Conservation (phyloP, 495 filamentous ascomycete genomes). For the Neurospora pannonica region DNA sequence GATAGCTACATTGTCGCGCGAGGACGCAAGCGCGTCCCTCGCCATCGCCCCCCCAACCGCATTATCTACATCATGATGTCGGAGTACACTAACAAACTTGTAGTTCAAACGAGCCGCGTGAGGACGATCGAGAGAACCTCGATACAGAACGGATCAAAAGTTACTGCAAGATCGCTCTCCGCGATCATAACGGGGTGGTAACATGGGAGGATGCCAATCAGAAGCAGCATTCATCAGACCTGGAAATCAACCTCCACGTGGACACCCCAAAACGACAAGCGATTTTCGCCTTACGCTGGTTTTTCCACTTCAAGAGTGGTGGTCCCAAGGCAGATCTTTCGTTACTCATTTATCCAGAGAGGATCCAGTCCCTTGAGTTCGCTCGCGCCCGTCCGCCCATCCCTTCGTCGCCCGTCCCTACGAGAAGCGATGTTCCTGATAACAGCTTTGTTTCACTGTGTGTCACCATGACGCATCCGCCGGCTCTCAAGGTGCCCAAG, state of each 20-base stretch:
- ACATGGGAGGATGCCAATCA: conserved; percentile 2
- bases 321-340: not conserved
- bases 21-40: not conserved
- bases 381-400: not conserved
- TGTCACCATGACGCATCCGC: not conserved
- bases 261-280: not conserved
- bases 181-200: not conserved
- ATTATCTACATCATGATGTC: not conserved
- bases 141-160: not conserved
- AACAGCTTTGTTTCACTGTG: not conserved
- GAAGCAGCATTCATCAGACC: not conserved
- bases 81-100: not conserved
- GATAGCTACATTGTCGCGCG: not conserved
- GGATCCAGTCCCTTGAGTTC: not conserved
- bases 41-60: not conserved
- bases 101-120: conserved; percentile 3
- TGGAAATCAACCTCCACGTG: not conserved
- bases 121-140: not conserved
- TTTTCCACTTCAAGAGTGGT: not conserved
- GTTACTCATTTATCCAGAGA: not conserved
- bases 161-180: conserved; percentile 1
- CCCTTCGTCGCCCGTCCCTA: not conserved
- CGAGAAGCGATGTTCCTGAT: not conserved
- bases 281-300: not conserved
- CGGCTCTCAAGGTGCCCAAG: not conserved